A percentile compares a stretch with the other conserved stretches of the same genome.
Evolutionary conservation across 23 red algal species (phyloP).

Genomic region (Pyropia yezoensis): DNA sequence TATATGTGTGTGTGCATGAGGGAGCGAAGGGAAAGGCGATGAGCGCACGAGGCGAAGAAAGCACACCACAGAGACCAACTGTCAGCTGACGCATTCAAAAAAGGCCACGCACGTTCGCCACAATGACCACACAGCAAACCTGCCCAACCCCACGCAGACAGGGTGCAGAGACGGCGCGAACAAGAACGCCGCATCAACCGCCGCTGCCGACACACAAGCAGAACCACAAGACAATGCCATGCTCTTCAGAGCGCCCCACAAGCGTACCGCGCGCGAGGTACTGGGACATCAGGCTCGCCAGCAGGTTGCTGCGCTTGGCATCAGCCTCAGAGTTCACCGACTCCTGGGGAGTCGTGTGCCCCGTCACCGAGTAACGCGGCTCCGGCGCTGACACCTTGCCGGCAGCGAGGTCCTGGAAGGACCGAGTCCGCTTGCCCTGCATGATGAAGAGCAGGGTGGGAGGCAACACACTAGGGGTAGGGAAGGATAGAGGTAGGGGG

Average conservation of each 20-base stretch:
- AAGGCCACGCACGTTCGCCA: too few relatives aligned
- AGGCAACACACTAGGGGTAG: too few relatives aligned
- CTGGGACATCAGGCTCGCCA: constrained; percentile 85
- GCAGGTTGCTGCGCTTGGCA: constrained; percentile 64
- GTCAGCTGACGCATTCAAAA: neutral
- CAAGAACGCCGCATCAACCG: too few relatives aligned
- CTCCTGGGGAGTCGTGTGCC: constrained; percentile 67
- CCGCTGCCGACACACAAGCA: neutral
- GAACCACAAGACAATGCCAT: neutral
- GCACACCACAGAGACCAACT: too few relatives aligned
- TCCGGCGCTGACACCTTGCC: constrained; percentile 78
- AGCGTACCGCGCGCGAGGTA: constrained; percentile 77
- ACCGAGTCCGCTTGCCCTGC: constrained; percentile 27
- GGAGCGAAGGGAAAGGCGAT: neutral
- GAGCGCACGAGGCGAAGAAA: neutral
- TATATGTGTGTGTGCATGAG: neutral
- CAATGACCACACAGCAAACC: too few relatives aligned
- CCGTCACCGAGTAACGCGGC: constrained; percentile 69
- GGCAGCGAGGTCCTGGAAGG: constrained; percentile 64
- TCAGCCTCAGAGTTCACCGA: constrained; percentile 23
- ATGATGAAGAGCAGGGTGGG: too few relatives aligned
- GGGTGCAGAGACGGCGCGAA: too few relatives aligned
- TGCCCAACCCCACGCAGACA: too few relatives aligned
- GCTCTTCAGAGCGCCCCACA: neutral
- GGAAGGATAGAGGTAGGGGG: too few relatives aligned